Evolutionary conservation across 352 stramenopile genomes (phyloP).

Genomic region (Sclerospora graminicola): DNA sequence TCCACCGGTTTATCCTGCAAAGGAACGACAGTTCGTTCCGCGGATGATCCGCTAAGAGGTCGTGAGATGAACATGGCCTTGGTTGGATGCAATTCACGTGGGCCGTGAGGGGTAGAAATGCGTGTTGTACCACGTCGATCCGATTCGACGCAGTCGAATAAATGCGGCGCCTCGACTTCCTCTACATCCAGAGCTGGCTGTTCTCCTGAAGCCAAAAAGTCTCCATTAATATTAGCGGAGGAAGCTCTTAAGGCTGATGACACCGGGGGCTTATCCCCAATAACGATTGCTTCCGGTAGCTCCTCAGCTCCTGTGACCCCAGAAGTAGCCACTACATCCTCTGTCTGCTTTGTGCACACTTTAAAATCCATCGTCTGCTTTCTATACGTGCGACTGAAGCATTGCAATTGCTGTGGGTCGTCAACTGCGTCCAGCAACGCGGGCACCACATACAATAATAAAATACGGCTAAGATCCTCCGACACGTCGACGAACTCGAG

Average conservation of each 20-base stretch:
- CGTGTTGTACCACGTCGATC: slow-evolving; percentile 23
- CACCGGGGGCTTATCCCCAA: slow-evolving; percentile 3
- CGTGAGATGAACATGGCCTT: slow-evolving; percentile 61
- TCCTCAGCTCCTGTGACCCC: neutral
- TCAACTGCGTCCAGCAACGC: slow-evolving; percentile 27
- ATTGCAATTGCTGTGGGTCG: slow-evolving; percentile 23
- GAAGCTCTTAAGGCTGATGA: neutral
- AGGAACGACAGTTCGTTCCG: slow-evolving; percentile 6
- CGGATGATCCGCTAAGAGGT: slow-evolving; percentile 21
- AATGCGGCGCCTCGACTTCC: slow-evolving; percentile 24
- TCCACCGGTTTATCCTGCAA: slow-evolving; percentile 11
- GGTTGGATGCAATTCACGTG: slow-evolving; percentile 49
- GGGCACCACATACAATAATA: slow-evolving; percentile 46
- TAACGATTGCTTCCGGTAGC: neutral
- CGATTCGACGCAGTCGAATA: slow-evolving; percentile 55
- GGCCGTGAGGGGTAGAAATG: slow-evolving; percentile 30
- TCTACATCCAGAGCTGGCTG: slow-evolving; percentile 7
- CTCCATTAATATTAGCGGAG: slow-evolving; percentile 3
- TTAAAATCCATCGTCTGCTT: slow-evolving; percentile 58
- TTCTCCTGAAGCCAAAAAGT: neutral
- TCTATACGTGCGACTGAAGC: slow-evolving; percentile 43
- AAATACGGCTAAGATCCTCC: slow-evolving; percentile 41
- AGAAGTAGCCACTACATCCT: neutral
- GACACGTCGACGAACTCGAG: slow-evolving; percentile 40
- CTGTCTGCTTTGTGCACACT: slow-evolving; percentile 16